Base-by-base conservation (phyloP, 192 early-diverging fungal genomes). In the Allomyces javanicus region DNA sequence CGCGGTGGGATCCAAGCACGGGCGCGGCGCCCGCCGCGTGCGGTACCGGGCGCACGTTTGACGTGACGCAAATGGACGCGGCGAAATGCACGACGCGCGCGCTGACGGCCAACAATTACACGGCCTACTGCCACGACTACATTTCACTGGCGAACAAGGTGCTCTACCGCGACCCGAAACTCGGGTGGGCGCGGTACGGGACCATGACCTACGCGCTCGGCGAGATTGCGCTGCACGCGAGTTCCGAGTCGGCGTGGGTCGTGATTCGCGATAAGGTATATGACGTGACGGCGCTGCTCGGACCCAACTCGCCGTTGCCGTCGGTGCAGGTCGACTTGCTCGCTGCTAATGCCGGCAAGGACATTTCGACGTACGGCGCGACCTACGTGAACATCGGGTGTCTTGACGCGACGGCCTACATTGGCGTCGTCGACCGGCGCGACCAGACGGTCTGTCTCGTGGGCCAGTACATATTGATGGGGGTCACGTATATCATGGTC, bases 361-460 rank as follows among this genome's bases (percentile, higher is more conserved):
- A 83, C 69, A 79, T 77, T n/a, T 69, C 79, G 3, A 72, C 72
- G 26, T 43, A 73, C 24, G 79, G 76, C 72, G 69, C 75, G 23
- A 62, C 12, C 21, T 58, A 58, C 50, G 21, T 58, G 1, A 76
- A 73, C 14, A 61, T 78, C 72, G 67, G 75, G 23, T 97, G 94
- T 75, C 75, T 97, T 27, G 81, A 94, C 58, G 81, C 80, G 61
- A 72, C 88, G 0, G 92, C 92, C 74, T 92, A 90, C 75, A 80
- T 88, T 25, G 95, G 92, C 50, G 83, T 84, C 27, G 85, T 94
- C 5, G 95, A 97, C 72, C 70, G 76, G 65, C 88, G 95, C 62
- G 88, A 86, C 44, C 86, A 87, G 61, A 67, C 89, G 58, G 74
- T 76, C 68, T 87, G 89, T 81, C 74, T 89, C 61, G 84, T 89